Conservation (phyloP, 1,139 yeast species). For the Suhomyces bokatorum region DNA sequence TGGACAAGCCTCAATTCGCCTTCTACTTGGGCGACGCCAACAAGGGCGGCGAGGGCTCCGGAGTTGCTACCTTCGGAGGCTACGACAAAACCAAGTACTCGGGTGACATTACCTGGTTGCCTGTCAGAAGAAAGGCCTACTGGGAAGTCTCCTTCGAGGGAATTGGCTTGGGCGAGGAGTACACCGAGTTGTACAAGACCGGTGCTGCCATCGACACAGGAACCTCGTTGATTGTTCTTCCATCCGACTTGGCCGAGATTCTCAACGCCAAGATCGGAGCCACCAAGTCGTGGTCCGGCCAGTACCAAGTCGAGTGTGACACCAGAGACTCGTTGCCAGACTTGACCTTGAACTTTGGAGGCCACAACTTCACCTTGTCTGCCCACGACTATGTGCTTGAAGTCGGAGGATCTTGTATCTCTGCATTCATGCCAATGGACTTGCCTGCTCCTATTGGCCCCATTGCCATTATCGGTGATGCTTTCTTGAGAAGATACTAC, state of each 20-base stretch:
- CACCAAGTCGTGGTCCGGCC: conserved; percentile 95
- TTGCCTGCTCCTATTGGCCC: conserved; percentile 97
- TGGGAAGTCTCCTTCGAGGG: conserved; percentile 97
- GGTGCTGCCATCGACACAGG: conserved; percentile 99
- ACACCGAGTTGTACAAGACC: conserved; percentile 73
- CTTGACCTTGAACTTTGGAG: conserved; percentile 82
- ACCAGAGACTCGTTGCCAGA: conserved; percentile 83
- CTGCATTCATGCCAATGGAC: conserved; percentile 96
- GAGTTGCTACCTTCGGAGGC: conserved; percentile 94
- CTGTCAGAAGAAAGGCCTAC: conserved; percentile 98
- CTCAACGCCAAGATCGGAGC: conserved; percentile 96
- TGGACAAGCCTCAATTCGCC: conserved; percentile 83
- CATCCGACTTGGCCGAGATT: conserved; percentile 92
- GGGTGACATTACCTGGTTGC: conserved; percentile 91
- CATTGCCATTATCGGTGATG: conserved; percentile 93
- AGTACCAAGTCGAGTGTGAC: conserved; percentile 88
- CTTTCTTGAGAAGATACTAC: conserved; percentile 92
- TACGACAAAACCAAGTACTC: conserved; percentile 68
- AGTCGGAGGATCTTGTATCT: conserved; percentile 90
- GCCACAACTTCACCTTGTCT: conserved; percentile 84
- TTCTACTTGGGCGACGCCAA: conserved; percentile 83
- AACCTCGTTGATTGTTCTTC: conserved; percentile 91
- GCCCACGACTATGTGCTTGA: conserved; percentile 92
- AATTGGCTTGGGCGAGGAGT: conserved; percentile 86
- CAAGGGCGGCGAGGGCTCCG: conserved; percentile 66